Evolutionary conservation across 768 basidiomycete genomes (phyloP).

Genomic region (Hemileccinum rubropunctum): DNA sequence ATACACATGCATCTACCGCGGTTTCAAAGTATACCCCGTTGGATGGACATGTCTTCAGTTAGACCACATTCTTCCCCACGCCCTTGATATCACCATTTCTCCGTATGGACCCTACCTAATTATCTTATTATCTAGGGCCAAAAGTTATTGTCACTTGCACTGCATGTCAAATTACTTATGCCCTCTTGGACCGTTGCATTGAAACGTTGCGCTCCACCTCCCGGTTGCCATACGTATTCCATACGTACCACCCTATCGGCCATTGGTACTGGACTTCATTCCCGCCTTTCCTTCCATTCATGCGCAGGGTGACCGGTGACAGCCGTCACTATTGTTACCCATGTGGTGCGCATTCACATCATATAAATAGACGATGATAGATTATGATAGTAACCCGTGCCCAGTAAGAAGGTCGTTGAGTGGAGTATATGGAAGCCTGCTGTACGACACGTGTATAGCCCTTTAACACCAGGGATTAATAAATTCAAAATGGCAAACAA

Average conservation of each 20-base stretch:
- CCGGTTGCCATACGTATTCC: not conserved
- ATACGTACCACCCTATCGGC: not conserved
- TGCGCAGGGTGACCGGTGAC: not conserved
- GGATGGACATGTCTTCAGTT: conserved; percentile 13
- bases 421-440: not conserved
- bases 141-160: not conserved
- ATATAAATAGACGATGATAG: not conserved
- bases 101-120: conserved; percentile 10
- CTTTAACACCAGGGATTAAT: not conserved
- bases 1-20: not conserved
- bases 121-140: conserved; percentile 14
- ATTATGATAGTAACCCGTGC: not conserved
- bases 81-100: not conserved
- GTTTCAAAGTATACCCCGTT: not conserved
- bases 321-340: not conserved
- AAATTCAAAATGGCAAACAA: no score
- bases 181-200: conserved; percentile 12
- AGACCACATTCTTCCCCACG: not conserved
- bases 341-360: not conserved
- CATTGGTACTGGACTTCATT: conserved; percentile 12
- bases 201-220: not conserved
- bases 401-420: not conserved
- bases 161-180: conserved; percentile 5
- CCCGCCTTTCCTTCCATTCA: conserved; percentile 10
- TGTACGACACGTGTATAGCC: not conserved